Evolutionary conservation across 306 rosid species (phyloP).

Genomic region (Fagus crenata): DNA sequence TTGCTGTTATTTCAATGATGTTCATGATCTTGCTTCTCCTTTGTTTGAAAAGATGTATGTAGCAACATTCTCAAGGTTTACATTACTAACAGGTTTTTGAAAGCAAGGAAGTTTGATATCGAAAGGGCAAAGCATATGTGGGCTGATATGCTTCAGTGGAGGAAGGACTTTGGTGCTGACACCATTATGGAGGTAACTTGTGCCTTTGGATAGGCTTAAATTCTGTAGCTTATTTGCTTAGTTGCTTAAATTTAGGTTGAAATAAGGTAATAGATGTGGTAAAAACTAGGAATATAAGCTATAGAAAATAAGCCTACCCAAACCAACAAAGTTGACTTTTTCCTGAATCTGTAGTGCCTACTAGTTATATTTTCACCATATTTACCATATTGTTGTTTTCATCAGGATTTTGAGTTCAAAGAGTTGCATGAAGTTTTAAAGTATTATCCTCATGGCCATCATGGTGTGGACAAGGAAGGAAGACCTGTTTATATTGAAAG

Average conservation of each 20-base stretch:
- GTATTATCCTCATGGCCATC: conserved; percentile 93
- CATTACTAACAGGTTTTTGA: conserved; percentile 59
- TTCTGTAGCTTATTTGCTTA: background rate
- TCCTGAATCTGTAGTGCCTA: conserved; percentile 15
- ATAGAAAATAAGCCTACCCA: no score
- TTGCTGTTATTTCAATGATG: background rate
- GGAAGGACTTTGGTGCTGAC: conserved; percentile 80
- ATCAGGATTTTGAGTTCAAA: conserved; percentile 82
- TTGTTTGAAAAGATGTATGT: background rate
- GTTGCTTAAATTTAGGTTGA: background rate
- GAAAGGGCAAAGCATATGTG: conserved; percentile 97
- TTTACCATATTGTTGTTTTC: conserved; percentile 27
- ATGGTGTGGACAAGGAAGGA: conserved; percentile 97
- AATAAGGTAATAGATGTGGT: no score
- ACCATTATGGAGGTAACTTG: conserved; percentile 65
- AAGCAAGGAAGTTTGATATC: conserved; percentile 89
- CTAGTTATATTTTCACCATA: conserved; percentile 7
- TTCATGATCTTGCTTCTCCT: background rate
- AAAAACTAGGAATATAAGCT: no score
- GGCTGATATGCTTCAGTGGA: conserved; percentile 96
- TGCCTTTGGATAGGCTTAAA: conserved; percentile 3
- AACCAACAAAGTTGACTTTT: background rate
- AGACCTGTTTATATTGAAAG: conserved; percentile 95
- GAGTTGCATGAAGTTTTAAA: conserved; percentile 69
- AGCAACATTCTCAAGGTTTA: conserved; percentile 10